A percentile compares a stretch with the other conserved stretches of the same genome.
phyloP scores from a whole-genome alignment of 441 rosid species.

The Gossypium lobatum region DNA sequence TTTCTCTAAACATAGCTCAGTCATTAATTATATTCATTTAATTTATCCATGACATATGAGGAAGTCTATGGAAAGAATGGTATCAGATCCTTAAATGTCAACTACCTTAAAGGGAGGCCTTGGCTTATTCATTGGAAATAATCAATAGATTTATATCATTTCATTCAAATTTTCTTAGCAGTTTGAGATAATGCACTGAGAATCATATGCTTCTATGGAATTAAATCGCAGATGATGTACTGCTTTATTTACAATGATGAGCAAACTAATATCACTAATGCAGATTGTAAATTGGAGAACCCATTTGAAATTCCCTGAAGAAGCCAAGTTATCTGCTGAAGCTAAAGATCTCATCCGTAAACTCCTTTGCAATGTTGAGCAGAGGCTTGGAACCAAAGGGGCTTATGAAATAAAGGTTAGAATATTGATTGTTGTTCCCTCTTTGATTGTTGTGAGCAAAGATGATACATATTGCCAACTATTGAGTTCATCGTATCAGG shows the following conservation, averaged over 20 bases:
- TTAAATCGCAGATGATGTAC: not conserved
- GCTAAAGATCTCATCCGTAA: constrained; percentile 50
- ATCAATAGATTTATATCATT: not conserved
- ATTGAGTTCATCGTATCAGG: constrained; percentile 19
- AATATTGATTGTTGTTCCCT: constrained; percentile 8
- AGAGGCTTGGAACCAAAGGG: constrained; percentile 55
- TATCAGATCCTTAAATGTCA: not conserved
- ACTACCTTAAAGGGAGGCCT: not conserved
- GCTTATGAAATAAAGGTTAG: constrained; percentile 51
- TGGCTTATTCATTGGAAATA: not conserved
- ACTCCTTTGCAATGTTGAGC: constrained; percentile 56
- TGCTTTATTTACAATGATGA: not conserved
- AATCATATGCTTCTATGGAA: not conserved
- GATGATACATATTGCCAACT: not conserved
- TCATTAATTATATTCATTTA: not conserved
- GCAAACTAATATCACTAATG: constrained; percentile 18
- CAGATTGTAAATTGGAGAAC: constrained; percentile 63
- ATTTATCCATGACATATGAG: not conserved
- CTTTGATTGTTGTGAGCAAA: not conserved
- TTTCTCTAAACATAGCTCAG: not conserved
- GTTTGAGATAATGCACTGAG: not conserved
- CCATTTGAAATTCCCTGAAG: constrained; percentile 51
- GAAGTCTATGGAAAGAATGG: not conserved
- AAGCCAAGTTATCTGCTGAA: constrained; percentile 46
- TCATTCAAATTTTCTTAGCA: not conserved